phyloP scores from a whole-genome alignment of 179 eudicot genomes.

The Sideroxylon spinosum region DNA sequence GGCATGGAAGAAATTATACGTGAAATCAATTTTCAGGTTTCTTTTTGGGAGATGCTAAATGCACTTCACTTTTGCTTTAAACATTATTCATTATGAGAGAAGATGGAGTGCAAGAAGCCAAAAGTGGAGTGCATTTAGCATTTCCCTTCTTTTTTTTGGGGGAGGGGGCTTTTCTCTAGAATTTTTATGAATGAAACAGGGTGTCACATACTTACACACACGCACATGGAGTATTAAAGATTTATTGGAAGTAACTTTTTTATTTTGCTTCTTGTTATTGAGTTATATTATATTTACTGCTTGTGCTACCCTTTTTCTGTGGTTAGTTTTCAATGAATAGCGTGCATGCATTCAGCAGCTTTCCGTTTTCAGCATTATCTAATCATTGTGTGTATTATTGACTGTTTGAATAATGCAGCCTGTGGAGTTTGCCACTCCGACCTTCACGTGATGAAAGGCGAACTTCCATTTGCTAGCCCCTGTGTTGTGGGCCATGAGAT shows the following conservation, averaged over 20 bases:
- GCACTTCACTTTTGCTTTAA: too few relatives aligned
- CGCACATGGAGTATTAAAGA: background rate
- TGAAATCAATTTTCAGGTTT: background rate
- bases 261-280: background rate
- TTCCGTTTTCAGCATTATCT: constrained; percentile 6
- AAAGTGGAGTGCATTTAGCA: background rate
- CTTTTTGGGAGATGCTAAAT: background rate
- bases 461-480: constrained; percentile 89
- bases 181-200: background rate
- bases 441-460: constrained; percentile 98
- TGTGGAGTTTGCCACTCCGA: constrained; percentile 99
- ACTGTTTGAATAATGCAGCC: constrained; percentile 50
- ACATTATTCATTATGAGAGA: too few relatives aligned
- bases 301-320: background rate
- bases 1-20: background rate
- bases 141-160: background rate
- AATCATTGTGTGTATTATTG: constrained; percentile 5
- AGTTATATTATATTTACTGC: background rate
- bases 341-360: background rate
- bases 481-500: constrained; percentile 97
- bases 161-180: background rate
- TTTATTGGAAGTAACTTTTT: background rate
- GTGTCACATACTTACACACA: background rate
- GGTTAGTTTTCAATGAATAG: background rate
- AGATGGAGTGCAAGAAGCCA: too few relatives aligned